phyloP scores from a whole-genome alignment of 805 yeast genomes.

The Saccharomyces eubayanus region DNA sequence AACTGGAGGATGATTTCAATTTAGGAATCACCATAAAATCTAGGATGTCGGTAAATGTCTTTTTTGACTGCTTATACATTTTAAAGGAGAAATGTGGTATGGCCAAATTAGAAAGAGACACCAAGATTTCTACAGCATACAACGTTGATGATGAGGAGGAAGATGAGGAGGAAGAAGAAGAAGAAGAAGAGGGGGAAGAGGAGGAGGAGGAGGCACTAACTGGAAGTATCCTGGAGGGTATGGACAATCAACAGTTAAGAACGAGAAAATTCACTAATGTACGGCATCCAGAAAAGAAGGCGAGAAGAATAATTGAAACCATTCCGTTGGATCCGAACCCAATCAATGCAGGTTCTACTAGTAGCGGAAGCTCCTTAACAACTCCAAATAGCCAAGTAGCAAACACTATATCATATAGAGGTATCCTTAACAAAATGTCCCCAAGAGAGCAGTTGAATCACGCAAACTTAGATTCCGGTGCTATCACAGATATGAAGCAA shows the following conservation, averaged over 20 bases:
- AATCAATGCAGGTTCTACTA: slow-evolving; percentile 33
- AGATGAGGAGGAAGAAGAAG: slow-evolving; percentile 30
- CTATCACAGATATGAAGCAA: not conserved
- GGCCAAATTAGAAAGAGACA: slow-evolving; percentile 47
- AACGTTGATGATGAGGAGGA: slow-evolving; percentile 27
- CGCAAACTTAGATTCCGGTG: not conserved
- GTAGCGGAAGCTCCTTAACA: slow-evolving; percentile 11
- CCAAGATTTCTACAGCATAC: slow-evolving; percentile 4
- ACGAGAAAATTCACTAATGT: slow-evolving; percentile 38
- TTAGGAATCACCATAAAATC: slow-evolving; percentile 55
- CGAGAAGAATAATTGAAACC: slow-evolving; percentile 65
- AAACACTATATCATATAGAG: slow-evolving; percentile 14
- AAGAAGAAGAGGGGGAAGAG: not conserved
- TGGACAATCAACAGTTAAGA: slow-evolving; percentile 13
- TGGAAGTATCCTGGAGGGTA: not conserved
- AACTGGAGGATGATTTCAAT: slow-evolving; percentile 25
- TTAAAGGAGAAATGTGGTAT: slow-evolving; percentile 83
- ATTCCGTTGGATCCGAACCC: slow-evolving; percentile 83
- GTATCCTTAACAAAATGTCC: slow-evolving; percentile 14
- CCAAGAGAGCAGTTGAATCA: slow-evolving; percentile 7
- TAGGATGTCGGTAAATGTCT: slow-evolving; percentile 86
- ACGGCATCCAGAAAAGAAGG: slow-evolving; percentile 59
- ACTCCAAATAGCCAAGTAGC: slow-evolving; percentile 13
- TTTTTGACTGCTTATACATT: slow-evolving; percentile 82
- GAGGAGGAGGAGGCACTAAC: not conserved